Conservation (phyloP, 164 flowering plant species). For the Tetracentron sinense region DNA sequence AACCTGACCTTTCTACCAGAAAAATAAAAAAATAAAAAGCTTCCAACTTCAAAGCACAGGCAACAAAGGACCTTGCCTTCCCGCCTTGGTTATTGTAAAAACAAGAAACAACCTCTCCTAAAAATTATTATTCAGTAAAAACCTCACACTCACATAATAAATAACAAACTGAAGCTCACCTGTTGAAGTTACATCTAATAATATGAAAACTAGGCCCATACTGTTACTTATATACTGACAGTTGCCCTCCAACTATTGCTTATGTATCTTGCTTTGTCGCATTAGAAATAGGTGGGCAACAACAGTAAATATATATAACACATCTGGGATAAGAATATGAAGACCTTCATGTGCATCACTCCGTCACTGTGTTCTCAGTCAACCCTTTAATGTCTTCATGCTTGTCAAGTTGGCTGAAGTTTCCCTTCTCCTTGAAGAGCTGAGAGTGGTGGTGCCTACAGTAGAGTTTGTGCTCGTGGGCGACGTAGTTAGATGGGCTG, state of each 20-base stretch:
- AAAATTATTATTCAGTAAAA: slow-evolving; percentile 13
- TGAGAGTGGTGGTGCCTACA: slow-evolving; percentile 81
- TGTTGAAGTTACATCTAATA: slow-evolving; percentile 3
- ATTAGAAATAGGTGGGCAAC: not conserved
- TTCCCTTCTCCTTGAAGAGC: slow-evolving; percentile 79
- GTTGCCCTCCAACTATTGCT: slow-evolving; percentile 10
- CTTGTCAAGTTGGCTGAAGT: slow-evolving; percentile 76
- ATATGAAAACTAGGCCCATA: slow-evolving; percentile 7
- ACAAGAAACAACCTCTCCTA: slow-evolving; percentile 5
- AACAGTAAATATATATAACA: slow-evolving; percentile 5
- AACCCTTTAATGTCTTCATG: slow-evolving; percentile 37
- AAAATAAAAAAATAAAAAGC: too few relatives aligned
- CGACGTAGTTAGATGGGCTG: slow-evolving; percentile 78
- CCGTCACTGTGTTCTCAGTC: slow-evolving; percentile 31
- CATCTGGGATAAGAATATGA: not conserved
- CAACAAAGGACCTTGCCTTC: not conserved
- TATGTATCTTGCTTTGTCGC: slow-evolving; percentile 1
- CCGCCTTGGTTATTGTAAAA: slow-evolving; percentile 18
- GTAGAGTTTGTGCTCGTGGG: slow-evolving; percentile 72
- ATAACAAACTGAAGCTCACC: slow-evolving; percentile 14
- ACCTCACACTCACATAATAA: slow-evolving; percentile 19
- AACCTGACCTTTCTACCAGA: too few relatives aligned
- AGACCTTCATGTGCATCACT: slow-evolving; percentile 5
- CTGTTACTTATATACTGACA: slow-evolving; percentile 13
- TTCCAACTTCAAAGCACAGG: too few relatives aligned